Evolutionary conservation across 345 rosid genomes (phyloP).

Genomic region (Abelmoschus esculentus): DNA sequence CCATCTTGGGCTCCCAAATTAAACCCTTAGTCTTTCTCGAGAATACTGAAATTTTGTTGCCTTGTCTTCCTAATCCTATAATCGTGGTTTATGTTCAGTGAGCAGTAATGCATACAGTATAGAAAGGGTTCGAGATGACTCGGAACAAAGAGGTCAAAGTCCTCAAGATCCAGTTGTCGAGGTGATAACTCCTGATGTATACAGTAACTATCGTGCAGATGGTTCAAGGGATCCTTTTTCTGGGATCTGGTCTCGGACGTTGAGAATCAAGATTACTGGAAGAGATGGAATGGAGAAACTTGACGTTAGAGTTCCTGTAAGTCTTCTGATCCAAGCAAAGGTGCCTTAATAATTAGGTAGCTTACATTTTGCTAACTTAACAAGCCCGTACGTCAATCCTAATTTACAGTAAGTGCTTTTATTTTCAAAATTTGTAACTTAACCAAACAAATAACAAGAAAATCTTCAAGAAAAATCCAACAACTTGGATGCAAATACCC

Average conservation of each 20-base stretch:
- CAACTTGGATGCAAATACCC: no score
- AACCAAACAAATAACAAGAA: no score
- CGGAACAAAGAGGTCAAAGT: slow-evolving; percentile 38
- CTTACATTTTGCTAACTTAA: background rate
- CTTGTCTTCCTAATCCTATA: background rate
- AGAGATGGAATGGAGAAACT: slow-evolving; percentile 79
- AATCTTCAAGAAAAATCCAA: no score
- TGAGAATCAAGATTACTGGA: slow-evolving; percentile 78
- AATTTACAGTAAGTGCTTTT: no score
- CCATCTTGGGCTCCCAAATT: background rate
- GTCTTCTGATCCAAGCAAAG: slow-evolving; percentile 19
- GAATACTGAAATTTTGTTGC: background rate
- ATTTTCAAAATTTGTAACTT: no score
- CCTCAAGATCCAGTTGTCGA: slow-evolving; percentile 60
- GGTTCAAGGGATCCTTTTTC: slow-evolving; percentile 60
- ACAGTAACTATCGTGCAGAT: slow-evolving; percentile 48
- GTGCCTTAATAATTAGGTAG: background rate
- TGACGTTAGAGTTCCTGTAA: slow-evolving; percentile 82
- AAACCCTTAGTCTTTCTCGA: background rate
- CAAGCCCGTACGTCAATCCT: background rate
- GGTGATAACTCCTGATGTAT: slow-evolving; percentile 75
- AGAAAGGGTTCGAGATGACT: slow-evolving; percentile 45
- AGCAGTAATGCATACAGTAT: slow-evolving; percentile 41
- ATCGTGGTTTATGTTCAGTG: slow-evolving; percentile 28
- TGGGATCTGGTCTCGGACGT: slow-evolving; percentile 66